Conservation (phyloP, 768 basidiomycete genomes). For the Saitozyma podzolica region DNA sequence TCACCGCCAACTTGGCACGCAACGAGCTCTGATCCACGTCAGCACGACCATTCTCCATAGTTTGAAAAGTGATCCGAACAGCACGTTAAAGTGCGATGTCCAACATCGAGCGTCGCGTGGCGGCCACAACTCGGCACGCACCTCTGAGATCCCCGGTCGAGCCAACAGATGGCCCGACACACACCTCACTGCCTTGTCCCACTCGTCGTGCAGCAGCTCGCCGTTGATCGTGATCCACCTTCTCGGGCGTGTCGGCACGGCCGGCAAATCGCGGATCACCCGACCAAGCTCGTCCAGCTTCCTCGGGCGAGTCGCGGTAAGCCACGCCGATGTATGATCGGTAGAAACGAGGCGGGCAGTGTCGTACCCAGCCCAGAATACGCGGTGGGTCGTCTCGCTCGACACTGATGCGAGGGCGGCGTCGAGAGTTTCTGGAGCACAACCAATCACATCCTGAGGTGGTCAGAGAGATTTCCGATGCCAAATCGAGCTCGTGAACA, state of each 20-base stretch:
- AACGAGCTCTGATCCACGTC: slow-evolving; percentile 5
- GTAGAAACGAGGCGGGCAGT: slow-evolving; percentile 30
- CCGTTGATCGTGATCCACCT: slow-evolving; percentile 46
- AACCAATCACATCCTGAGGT: neutral
- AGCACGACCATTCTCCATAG: no score
- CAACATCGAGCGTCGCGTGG: slow-evolving; percentile 1
- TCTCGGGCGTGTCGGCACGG: slow-evolving; percentile 16
- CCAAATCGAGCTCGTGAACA: slow-evolving; percentile 3
- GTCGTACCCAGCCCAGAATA: slow-evolving; percentile 45
- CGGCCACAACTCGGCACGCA: slow-evolving; percentile 18
- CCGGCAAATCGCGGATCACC: slow-evolving; percentile 2
- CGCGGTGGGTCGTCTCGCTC: slow-evolving; percentile 7
- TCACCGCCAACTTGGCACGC: slow-evolving; percentile 13
- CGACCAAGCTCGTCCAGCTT: slow-evolving; percentile 2
- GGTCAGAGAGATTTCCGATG: neutral
- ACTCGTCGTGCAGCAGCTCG: slow-evolving; percentile 21
- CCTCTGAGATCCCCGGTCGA: slow-evolving; percentile 43
- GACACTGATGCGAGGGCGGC: slow-evolving; percentile 16
- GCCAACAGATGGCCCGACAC: slow-evolving; percentile 23
- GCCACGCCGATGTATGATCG: slow-evolving; percentile 19
- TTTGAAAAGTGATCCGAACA: no score
- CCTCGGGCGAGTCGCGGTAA: neutral
- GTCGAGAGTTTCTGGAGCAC: neutral
- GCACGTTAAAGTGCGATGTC: slow-evolving; percentile 10
- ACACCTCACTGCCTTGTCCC: slow-evolving; percentile 17